Base-by-base conservation (phyloP, 345 rosid genomes). In the Populus alba region DNA sequence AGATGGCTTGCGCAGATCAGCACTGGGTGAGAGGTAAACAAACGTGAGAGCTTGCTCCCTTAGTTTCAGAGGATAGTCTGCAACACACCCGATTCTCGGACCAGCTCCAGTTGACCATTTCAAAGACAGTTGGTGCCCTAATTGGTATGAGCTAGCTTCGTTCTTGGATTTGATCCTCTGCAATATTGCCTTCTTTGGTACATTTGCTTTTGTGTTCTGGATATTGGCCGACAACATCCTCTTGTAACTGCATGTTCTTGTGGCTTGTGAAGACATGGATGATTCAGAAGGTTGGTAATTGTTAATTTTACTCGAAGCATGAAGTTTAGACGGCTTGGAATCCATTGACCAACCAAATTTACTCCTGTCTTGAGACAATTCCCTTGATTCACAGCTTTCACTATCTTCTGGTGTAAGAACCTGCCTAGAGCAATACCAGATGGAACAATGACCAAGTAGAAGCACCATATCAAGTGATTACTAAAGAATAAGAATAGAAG, bases 21-120 rank as follows among this genome's bases (percentile, higher is more conserved):
- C 10, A 20, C 59, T 53, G 23, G 98, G 95, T 17, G 99, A 95
- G 38, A 92, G 87, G 79, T 82, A 81, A 65, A 95, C 97, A 25
- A 89, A 87, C 87, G 92, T 95, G 73, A 93, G 75, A 53, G 99
- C 98, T 81, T 93, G 97, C n/a, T 80, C 69, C 78, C 99, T 86
- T 47, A 95, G 83, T 79, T 92, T 87, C 9, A 84, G 73, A 0
- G 99, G 98, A 78, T 93, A 95, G 83, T 95, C 99, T 1, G 97
- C 98, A 63, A 91, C 90, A 74, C 99, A 95, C n/a, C 93, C 98
- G 13, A 89, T 89, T 75, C 95, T 88, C 27, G 97, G 98, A 57
- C 97, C 95, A 17, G 90, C 95, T 57, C 97, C 95, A 0, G 94
- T 90, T n/a, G 97, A 85, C 98, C 98, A 95, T 81, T 90, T 92